Conservation (phyloP, 2,329 filamentous ascomycete species). For the Trichoderma aggressivum region DNA sequence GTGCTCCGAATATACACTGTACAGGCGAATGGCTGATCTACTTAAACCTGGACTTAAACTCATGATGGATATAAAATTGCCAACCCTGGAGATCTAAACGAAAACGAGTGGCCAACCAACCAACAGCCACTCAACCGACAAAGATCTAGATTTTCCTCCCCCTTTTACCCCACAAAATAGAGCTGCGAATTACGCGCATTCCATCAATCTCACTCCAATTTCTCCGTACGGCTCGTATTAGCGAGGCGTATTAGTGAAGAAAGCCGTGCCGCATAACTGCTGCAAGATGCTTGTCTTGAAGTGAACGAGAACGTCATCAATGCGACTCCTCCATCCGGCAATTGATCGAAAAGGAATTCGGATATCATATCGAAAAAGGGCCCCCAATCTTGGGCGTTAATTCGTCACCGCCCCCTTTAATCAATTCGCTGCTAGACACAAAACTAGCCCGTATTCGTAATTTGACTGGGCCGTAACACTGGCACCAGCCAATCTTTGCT, state of each 20-base stretch:
- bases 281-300: background rate
- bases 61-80: background rate
- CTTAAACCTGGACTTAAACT: background rate
- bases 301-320: background rate
- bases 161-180: background rate
- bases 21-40: background rate
- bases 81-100: background rate
- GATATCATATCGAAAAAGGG: background rate
- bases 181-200: constrained; percentile 3
- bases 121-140: background rate
- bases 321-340: background rate
- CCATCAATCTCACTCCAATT: background rate
- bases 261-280: background rate
- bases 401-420: constrained; percentile 11
- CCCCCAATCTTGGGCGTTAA: background rate
- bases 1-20: background rate
- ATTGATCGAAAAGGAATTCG: background rate
- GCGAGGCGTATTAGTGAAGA: background rate
- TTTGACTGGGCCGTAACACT: constrained; percentile 5
- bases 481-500: constrained; percentile 11
- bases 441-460: constrained; percentile 10
- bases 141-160: background rate
- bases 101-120: background rate
- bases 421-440: background rate
- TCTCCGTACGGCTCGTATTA: background rate